phyloP scores from a whole-genome alignment of 176 grass and related monocot species.

The Oryza longistaminata region DNA sequence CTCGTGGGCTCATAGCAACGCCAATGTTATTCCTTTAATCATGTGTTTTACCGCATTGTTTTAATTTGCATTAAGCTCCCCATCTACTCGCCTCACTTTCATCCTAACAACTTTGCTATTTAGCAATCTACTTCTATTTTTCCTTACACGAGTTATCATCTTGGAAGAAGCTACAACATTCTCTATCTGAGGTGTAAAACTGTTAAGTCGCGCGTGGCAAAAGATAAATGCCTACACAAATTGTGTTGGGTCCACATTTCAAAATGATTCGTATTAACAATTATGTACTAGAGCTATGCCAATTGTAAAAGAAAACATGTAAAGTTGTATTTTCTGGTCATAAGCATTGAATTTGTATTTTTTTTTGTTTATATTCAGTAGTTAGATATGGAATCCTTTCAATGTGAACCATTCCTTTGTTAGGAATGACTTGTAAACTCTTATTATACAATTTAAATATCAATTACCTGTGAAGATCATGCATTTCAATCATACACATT shows the following conservation, averaged over 20 bases:
- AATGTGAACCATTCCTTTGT: neutral
- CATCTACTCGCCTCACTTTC: too few relatives aligned
- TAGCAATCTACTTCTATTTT: neutral
- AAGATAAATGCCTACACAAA: neutral
- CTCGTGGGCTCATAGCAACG: too few relatives aligned
- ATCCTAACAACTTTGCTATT: neutral
- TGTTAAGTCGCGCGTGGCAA: too few relatives aligned
- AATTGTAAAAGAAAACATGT: neutral
- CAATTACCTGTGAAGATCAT: neutral
- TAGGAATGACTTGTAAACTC: neutral
- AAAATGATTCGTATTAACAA: neutral
- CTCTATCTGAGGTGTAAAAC: too few relatives aligned
- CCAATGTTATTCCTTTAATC: too few relatives aligned
- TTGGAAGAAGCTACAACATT: too few relatives aligned
- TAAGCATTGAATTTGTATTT: neutral
- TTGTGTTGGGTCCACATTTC: too few relatives aligned
- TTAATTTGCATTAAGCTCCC: too few relatives aligned
- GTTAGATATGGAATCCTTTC: neutral
- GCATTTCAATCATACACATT: neutral
- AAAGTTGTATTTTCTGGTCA: neutral
- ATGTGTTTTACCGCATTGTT: too few relatives aligned
- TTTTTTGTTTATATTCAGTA: neutral
- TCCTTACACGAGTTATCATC: neutral
- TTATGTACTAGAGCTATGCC: neutral
- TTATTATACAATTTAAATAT: neutral